Evolutionary conservation across 75 land plant genomes (phyloP).

Genomic region (Sequoia sempervirens): DNA sequence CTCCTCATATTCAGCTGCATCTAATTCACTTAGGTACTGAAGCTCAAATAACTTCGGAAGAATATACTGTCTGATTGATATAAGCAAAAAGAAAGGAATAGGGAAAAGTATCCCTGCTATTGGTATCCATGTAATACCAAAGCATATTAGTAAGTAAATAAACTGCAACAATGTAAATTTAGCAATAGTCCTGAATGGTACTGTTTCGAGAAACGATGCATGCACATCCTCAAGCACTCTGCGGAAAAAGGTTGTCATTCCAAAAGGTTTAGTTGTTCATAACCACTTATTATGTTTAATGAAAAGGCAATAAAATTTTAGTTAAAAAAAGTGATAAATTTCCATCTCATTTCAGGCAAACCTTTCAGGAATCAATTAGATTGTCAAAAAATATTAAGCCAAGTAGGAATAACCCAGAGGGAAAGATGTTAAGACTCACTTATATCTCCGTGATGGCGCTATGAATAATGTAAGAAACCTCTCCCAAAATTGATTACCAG

Average conservation of each 20-base stretch:
- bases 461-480: slow-evolving; percentile 30
- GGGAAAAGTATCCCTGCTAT: slow-evolving; percentile 94
- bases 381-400: neutral
- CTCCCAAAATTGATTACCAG: slow-evolving; percentile 46
- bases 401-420: neutral
- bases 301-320: neutral
- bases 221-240: slow-evolving; percentile 75
- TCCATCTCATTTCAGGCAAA: neutral
- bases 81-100: slow-evolving; percentile 72
- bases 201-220: slow-evolving; percentile 80
- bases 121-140: slow-evolving; percentile 95
- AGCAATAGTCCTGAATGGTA: slow-evolving; percentile 70
- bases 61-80: slow-evolving; percentile 63
- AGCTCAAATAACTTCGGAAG: slow-evolving; percentile 66
- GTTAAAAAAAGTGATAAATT: neutral
- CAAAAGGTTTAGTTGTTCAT: neutral
- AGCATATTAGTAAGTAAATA: slow-evolving; percentile 70
- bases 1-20: slow-evolving; percentile 98
- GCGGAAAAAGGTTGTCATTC: slow-evolving; percentile 9
- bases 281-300: neutral
- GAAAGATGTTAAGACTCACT: slow-evolving; percentile 7
- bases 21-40: slow-evolving; percentile 59
- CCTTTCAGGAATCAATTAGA: neutral
- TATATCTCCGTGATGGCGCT: slow-evolving; percentile 23
- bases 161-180: slow-evolving; percentile 79